phyloP scores from a whole-genome alignment of 2,329 filamentous ascomycete species.

The Pseudogymnoascus sp. region DNA sequence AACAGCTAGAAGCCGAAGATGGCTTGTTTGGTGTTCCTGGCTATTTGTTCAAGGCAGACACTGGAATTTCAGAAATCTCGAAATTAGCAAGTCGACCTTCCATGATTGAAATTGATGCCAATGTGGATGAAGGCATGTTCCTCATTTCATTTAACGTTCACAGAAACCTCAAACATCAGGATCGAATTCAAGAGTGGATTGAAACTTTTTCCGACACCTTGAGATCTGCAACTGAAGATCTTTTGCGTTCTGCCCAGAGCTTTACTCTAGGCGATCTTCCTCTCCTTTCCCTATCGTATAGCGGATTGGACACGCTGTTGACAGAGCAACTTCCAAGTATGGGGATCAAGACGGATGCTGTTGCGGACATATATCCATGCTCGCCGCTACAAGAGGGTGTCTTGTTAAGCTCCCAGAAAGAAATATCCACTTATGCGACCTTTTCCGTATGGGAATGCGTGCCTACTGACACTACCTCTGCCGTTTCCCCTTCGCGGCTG shows the following conservation, averaged over 20 bases:
- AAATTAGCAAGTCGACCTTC: neutral
- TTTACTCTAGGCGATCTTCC: conserved; percentile 36
- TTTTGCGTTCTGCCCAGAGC: neutral
- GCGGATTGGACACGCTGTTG: conserved; percentile 30
- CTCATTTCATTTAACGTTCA: conserved; percentile 4
- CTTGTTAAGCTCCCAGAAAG: conserved; percentile 15
- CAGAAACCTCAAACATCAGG: conserved; percentile 9
- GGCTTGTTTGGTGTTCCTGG: conserved; percentile 23
- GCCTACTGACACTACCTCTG: conserved; percentile 19
- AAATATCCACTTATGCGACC: conserved; percentile 9
- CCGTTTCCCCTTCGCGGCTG: conserved; percentile 26
- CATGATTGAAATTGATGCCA: conserved; percentile 8
- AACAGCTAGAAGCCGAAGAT: conserved; percentile 35
- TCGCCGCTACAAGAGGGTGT: conserved; percentile 30
- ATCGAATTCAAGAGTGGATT: conserved; percentile 6
- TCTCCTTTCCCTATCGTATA: conserved; percentile 36
- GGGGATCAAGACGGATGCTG: conserved; percentile 18
- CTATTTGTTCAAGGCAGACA: neutral
- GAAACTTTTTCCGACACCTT: neutral
- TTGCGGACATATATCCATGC: conserved; percentile 31
- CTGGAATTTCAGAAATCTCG: neutral
- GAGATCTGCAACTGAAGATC: neutral
- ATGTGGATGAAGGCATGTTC: neutral
- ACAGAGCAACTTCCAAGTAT: neutral
- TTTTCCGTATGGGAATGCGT: conserved; percentile 20